Evolutionary conservation across 176 grass and related monocot species (phyloP).

Genomic region (Ampelocalamus luodianensis): DNA sequence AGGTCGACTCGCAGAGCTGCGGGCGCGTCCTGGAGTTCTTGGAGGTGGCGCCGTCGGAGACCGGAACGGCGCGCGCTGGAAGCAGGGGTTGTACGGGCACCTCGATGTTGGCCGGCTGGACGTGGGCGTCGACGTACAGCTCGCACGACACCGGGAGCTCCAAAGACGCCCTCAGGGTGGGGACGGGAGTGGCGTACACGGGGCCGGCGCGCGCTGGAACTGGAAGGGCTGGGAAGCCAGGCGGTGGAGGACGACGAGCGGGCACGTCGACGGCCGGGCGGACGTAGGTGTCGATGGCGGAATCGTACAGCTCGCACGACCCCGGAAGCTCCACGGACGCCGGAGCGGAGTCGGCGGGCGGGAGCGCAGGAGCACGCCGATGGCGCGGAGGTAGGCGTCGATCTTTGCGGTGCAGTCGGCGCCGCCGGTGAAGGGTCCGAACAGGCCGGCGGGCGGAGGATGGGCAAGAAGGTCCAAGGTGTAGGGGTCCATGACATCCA

Average conservation of each 20-base stretch:
- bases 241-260: background rate
- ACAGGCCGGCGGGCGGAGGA: background rate
- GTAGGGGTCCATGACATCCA: background rate
- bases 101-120: background rate
- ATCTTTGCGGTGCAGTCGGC: background rate
- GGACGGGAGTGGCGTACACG: background rate
- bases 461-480: background rate
- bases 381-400: background rate
- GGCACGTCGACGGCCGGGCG: background rate
- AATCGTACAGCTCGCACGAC: no score
- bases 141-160: background rate
- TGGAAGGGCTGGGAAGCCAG: background rate
- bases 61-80: no score
- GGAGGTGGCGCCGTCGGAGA: background rate
- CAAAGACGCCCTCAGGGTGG: background rate
- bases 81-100: background rate
- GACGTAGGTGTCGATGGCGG: background rate
- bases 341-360: background rate
- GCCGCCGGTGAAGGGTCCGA: background rate
- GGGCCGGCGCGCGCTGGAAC: fast-evolving
- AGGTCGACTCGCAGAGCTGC: background rate
- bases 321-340: no score
- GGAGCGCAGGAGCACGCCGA: background rate
- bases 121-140: background rate
- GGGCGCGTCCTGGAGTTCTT: background rate